Base-by-base conservation (phyloP, 495 filamentous ascomycete genomes). In the Annulohypoxylon maeteangense region DNA sequence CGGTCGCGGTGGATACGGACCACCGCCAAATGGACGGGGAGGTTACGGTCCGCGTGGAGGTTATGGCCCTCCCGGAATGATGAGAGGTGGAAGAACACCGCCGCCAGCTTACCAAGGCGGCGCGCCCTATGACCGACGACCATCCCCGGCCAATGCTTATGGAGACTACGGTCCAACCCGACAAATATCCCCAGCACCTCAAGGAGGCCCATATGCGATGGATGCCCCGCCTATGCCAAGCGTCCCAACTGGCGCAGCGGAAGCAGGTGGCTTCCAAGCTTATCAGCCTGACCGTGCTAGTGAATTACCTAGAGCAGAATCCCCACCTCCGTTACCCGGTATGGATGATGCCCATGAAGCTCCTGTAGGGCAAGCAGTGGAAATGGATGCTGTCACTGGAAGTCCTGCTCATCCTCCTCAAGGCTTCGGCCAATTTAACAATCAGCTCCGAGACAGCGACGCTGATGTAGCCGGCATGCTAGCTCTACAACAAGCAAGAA, bases 381-480 rank as follows among this genome's bases (percentile, higher is more conserved):
- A 95, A 76, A 95, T 97, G 93, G 90, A 93, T 81, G 83, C 91
- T 69, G 72, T 84, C 68, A 84, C 84, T 1, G 85, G 85, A n/a
- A 86, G 80, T 63, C 85, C 87, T 25, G 79, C 85, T 22, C 78
- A 80, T 8, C 54, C 74, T 4, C 80, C 80, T 42, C 64, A 67
- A 60, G 81, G 75, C 27, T 82, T 81, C 71, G 83, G 79, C 18
- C 86, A 82, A 71, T 86, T 81, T 66, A 70, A 78, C 32, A 81
- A 82, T 42, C 80, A 80, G 25, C 79, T 90, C 14, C 81, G 89
- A 47, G 90, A 91, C 40, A 91, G 86, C 70, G 91, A 92, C 73
- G 86, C 82, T 2, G 90, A 88, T 78, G 88, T 92, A 50, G 86
- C 88, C 55, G 88, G 90, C 38, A 87, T 92, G 86, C 81, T 91